A percentile compares a stretch with the other conserved stretches of the same genome.
Conservation (phyloP, 768 basidiomycete genomes). For the Cystofilobasidium macerans region DNA sequence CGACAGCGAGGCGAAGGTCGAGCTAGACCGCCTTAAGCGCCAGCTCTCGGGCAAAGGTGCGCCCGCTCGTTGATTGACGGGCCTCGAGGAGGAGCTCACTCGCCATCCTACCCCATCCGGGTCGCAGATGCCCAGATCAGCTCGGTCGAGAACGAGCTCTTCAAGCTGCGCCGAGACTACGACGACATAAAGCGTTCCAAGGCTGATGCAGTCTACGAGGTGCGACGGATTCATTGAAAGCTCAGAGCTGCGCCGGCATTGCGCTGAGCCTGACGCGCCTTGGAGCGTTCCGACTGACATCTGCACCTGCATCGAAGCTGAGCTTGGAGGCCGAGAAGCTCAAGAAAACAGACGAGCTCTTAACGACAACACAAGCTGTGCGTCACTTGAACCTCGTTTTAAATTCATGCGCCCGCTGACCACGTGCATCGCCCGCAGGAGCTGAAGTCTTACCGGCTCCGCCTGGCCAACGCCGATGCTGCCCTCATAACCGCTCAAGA, state of each 20-base stretch:
- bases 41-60: conserved; percentile 35
- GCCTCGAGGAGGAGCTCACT: too few species aligned
- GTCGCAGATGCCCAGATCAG: conserved; percentile 32
- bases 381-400: conserved; percentile 4
- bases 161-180: conserved; percentile 24
- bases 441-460: conserved; percentile 30
- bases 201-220: conserved; percentile 33
- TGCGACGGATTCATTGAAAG: too few species aligned
- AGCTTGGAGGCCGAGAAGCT: conserved; percentile 32
- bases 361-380: conserved; percentile 27
- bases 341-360: conserved; percentile 28
- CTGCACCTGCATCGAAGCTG: too few species aligned
- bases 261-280: too few species aligned
- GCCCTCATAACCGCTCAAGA: conserved; percentile 26
- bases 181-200: conserved; percentile 21
- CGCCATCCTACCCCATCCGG: neutral
- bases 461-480: conserved; percentile 34
- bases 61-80: too few species aligned
- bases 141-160: conserved; percentile 36
- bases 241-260: too few species aligned
- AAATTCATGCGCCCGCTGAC: neutral
- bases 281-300: too few species aligned
- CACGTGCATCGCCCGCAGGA: conserved; percentile 30
- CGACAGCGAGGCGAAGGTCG: conserved; percentile 33
- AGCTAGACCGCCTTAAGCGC: conserved; percentile 33